Evolutionary conservation across 805 yeast species (phyloP).

Genomic region (Teunomyces stri): DNA sequence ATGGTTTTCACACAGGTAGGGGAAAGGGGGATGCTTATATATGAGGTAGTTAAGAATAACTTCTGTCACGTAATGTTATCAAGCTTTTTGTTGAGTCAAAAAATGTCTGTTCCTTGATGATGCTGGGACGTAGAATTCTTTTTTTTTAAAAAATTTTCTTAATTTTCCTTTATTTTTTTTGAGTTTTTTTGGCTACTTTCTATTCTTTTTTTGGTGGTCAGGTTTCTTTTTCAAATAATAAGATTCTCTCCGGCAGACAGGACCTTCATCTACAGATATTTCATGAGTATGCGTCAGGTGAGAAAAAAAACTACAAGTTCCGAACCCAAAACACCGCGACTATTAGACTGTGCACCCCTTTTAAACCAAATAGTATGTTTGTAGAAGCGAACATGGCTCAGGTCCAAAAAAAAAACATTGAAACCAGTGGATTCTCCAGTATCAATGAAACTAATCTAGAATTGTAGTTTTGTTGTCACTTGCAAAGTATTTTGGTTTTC

Average conservation of each 20-base stretch:
- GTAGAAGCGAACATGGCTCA: no score
- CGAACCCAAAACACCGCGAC: no score
- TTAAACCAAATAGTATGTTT: no score
- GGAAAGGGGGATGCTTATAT: neutral
- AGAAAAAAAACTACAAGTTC: neutral
- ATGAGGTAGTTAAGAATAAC: neutral
- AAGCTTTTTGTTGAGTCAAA: neutral
- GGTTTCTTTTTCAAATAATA: conserved; percentile 2
- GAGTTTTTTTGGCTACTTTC: neutral
- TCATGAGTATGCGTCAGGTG: neutral
- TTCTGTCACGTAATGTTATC: neutral
- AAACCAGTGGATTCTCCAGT: no score
- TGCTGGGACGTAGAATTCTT: neutral
- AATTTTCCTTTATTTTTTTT: conserved; percentile 1
- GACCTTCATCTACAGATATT: conserved; percentile 3
- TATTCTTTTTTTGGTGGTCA: neutral
- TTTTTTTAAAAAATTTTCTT: conserved; percentile 2
- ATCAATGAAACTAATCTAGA: no score
- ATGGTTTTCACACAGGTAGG: neutral
- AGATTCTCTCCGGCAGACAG: conserved; percentile 4
- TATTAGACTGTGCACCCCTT: no score
- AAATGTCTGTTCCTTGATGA: neutral
- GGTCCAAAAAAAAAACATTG: no score
- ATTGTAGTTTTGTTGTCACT: no score
- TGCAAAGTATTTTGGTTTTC: no score